Evolutionary conservation across 805 yeast genomes (phyloP).

Genomic region (Nakazawaea laoshanensis): DNA sequence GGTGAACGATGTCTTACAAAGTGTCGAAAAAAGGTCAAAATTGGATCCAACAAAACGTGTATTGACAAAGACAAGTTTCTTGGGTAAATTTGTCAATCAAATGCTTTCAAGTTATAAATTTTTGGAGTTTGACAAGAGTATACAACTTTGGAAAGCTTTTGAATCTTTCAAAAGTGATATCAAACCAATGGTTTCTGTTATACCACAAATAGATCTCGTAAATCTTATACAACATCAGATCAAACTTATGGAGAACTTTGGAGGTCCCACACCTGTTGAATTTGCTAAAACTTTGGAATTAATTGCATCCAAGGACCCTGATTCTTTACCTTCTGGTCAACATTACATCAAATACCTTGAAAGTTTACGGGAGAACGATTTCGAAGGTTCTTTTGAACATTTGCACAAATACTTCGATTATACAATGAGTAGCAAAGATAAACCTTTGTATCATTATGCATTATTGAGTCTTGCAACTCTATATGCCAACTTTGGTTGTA

Average conservation of each 20-base stretch:
- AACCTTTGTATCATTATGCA: conserved; percentile 68
- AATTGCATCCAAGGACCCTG: conserved; percentile 39
- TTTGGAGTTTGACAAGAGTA: conserved; percentile 37
- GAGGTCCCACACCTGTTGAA: conserved; percentile 38
- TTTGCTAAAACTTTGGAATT: conserved; percentile 31
- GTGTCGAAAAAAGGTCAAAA: too few species aligned
- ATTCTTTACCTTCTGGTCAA: conserved; percentile 32
- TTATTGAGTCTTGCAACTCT: conserved; percentile 62
- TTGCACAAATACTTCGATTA: conserved; percentile 63
- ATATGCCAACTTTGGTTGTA: conserved; percentile 60
- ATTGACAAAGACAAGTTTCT: conserved; percentile 29
- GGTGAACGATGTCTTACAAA: conserved; percentile 24
- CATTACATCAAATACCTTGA: conserved; percentile 57
- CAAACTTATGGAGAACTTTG: conserved; percentile 38
- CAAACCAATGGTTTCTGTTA: conserved; percentile 18
- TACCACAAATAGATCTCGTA: conserved; percentile 45
- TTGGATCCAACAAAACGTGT: too few species aligned
- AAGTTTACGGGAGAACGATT: conserved; percentile 48
- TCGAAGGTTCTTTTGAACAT: conserved; percentile 50
- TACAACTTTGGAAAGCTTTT: conserved; percentile 33
- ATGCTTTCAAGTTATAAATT: conserved; percentile 31
- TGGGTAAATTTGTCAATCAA: conserved; percentile 36
- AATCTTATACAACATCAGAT: conserved; percentile 46
- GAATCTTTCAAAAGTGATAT: conserved; percentile 23
- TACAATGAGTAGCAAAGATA: conserved; percentile 58